Percentiles rank a stretch among this genome's conserved stretches.
These are phyloP conservation scores for Diutina ranongensis DNA, from an alignment of 1,139 yeast genomes.

Conservation along the genomic window DNA sequence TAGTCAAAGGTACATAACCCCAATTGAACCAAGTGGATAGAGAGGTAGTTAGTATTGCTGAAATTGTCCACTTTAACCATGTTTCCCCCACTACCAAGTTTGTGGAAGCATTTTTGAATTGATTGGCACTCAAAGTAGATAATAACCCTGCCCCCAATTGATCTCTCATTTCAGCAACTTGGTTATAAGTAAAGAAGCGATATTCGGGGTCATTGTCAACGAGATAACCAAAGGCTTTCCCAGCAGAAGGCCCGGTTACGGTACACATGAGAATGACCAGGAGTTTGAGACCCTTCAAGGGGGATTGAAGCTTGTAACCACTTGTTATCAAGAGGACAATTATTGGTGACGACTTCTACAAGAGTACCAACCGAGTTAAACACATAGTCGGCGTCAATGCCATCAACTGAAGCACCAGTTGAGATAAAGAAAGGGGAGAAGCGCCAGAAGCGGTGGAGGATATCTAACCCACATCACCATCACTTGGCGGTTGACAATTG, in stretches of 20 bases:
- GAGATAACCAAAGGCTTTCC: conserved; percentile 20
- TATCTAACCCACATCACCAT: background rate
- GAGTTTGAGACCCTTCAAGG: conserved; percentile 11
- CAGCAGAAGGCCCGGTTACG: conserved; percentile 24
- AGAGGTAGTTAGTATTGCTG: too few relatives aligned
- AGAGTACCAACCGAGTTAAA: background rate
- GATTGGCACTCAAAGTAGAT: conserved; percentile 18
- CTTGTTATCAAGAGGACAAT: background rate
- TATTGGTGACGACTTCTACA: background rate
- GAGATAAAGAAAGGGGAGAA: background rate
- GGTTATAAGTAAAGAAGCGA: conserved; percentile 14
- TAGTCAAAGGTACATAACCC: too few relatives aligned
- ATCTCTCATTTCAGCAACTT: conserved; percentile 19
- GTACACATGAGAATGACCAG: conserved; percentile 44
- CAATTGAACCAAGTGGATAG: too few relatives aligned
- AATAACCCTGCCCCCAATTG: conserved; percentile 24
- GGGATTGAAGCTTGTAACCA: conserved; percentile 6
- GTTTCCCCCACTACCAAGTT: too few relatives aligned
- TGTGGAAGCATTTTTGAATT: conserved; percentile 13
- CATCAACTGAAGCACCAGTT: background rate
- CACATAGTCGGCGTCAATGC: background rate
- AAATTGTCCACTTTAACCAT: too few relatives aligned
- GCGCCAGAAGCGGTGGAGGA: background rate
- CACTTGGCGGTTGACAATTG: background rate
- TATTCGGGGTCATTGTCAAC: conserved; percentile 19